A percentile compares a stretch with the other conserved stretches of the same genome.
Conservation (phyloP, 2,329 filamentous ascomycete species). For the Hypoxylon sp. region DNA sequence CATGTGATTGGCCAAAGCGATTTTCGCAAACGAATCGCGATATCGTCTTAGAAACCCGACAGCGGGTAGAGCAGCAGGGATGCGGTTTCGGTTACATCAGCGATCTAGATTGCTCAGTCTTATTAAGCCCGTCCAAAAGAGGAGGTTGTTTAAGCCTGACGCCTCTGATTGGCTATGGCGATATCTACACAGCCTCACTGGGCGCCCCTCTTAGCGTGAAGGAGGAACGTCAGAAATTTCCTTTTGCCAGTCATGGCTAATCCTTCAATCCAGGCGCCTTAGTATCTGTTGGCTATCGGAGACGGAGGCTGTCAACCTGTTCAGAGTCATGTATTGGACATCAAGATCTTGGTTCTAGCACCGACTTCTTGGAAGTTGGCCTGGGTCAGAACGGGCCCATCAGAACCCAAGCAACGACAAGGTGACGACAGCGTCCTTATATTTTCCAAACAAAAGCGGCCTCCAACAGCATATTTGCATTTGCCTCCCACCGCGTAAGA, state of each 20-base stretch:
- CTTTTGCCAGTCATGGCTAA: constrained; percentile 22
- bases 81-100: constrained; percentile 25
- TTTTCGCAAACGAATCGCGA: constrained; percentile 34
- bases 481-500: constrained; percentile 31
- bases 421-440: constrained; percentile 16
- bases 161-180: constrained; percentile 44
- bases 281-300: constrained; percentile 12
- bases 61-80: neutral
- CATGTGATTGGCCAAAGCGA: constrained; percentile 37
- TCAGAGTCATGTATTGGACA: constrained; percentile 16
- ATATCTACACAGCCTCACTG: constrained; percentile 51
- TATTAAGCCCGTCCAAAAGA: constrained; percentile 23
- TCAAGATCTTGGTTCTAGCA: constrained; percentile 9
- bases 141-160: constrained; percentile 35
- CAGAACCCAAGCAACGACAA: neutral
- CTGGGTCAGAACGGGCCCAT: neutral
- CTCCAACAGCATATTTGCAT: constrained; percentile 32
- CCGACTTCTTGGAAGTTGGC: constrained; percentile 9
- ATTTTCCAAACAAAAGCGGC: constrained; percentile 32
- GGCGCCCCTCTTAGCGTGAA: constrained; percentile 39
- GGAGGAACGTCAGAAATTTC: constrained; percentile 40
- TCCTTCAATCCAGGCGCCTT: constrained; percentile 21
- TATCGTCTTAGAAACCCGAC: constrained; percentile 10
- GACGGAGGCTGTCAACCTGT: constrained; percentile 6
- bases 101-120: constrained; percentile 9